Percentiles rank a stretch among this genome's conserved stretches.
Conservation (phyloP, 208 protist genomes). For the Acanthamoeba castellanii region DNA sequence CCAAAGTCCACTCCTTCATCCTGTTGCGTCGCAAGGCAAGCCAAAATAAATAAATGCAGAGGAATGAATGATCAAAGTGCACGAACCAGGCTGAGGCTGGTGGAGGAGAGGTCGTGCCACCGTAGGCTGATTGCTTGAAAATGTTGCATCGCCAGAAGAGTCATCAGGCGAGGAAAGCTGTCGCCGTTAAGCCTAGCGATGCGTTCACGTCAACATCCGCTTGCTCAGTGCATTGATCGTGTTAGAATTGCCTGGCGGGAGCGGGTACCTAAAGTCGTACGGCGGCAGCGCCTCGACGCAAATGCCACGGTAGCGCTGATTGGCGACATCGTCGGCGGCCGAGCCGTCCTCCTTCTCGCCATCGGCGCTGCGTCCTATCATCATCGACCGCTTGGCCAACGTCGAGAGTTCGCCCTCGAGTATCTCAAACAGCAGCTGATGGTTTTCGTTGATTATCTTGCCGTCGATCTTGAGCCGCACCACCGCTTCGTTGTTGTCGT, state of each 20-base stretch:
- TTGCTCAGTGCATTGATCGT: no score
- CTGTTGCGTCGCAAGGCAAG: neutral
- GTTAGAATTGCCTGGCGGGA: no score
- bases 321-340: neutral
- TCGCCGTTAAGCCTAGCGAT: neutral
- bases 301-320: constrained; percentile 16
- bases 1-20: constrained; percentile 6
- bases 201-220: neutral
- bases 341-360: neutral
- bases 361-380: neutral
- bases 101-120: constrained; percentile 45
- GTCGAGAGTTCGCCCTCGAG: constrained; percentile 8
- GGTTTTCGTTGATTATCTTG: constrained; percentile 58
- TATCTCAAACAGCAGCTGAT: constrained; percentile 51
- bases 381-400: neutral
- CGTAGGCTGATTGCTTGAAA: constrained; percentile 36
- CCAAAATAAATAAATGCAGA: no score
- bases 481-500: neutral
- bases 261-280: neutral
- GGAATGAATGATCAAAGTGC: no score
- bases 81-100: constrained; percentile 22
- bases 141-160: constrained; percentile 6
- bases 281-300: constrained; percentile 12
- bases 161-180: constrained; percentile 16
- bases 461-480: constrained; percentile 57